Evolutionary conservation across 1,139 yeast species (phyloP).

Genomic region (Yamadazyma friedrichii): DNA sequence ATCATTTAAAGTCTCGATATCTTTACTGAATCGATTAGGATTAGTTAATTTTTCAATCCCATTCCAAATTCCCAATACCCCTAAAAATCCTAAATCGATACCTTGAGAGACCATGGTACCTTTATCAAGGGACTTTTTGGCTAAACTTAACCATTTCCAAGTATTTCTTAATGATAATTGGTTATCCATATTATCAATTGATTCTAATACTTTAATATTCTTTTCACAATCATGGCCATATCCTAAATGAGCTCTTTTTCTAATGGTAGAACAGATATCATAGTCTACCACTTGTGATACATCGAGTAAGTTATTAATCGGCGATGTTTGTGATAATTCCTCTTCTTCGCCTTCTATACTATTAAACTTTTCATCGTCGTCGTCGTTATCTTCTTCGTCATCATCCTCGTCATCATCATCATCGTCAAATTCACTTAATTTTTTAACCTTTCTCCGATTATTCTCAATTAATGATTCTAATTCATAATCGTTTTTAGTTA

Average conservation of each 20-base stretch:
- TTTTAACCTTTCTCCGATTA: constrained; percentile 15
- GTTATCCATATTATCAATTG: constrained; percentile 51
- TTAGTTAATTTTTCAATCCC: constrained; percentile 64
- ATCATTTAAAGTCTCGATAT: constrained; percentile 35
- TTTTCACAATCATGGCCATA: constrained; percentile 70
- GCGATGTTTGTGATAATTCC: constrained; percentile 29
- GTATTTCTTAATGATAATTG: constrained; percentile 66
- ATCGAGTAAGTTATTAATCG: constrained; percentile 32
- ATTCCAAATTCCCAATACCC: constrained; percentile 88
- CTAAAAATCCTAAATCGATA: constrained; percentile 82
- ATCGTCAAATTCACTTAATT: constrained; percentile 18
- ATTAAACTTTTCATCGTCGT: constrained; percentile 2
- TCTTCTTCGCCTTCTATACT: constrained; percentile 19
- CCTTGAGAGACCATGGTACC: constrained; percentile 68
- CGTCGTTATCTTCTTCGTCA: constrained; percentile 19
- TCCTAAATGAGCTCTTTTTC: constrained; percentile 68
- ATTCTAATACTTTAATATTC: constrained; percentile 63
- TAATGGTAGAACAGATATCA: constrained; percentile 66
- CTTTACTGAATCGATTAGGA: constrained; percentile 49
- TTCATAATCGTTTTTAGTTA: constrained; percentile 26
- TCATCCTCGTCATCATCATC: constrained; percentile 17
- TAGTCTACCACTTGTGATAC: constrained; percentile 45
- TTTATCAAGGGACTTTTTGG: constrained; percentile 63
- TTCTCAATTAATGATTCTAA: constrained; percentile 33
- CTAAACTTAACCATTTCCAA: constrained; percentile 87